These are phyloP conservation scores for Capillidium rhysosporum DNA, from an alignment of 371 early-diverging fungal genomes.

Conservation along the genomic window DNA sequence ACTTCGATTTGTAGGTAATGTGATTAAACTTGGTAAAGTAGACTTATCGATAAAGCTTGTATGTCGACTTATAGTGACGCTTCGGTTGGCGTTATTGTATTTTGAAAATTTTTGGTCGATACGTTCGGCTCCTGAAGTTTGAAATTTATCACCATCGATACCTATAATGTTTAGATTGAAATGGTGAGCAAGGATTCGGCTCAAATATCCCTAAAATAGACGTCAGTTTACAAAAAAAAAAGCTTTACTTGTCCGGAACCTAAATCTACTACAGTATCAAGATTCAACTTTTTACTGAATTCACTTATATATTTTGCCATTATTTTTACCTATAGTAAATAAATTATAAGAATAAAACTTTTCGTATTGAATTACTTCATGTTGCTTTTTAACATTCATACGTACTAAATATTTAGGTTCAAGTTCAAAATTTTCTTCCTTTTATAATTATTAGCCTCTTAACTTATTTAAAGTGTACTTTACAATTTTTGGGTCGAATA, in stretches of 20 bases:
- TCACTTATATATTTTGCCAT: constrained; percentile 21
- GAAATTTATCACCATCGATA: constrained; percentile 50
- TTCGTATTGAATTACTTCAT: constrained; percentile 22
- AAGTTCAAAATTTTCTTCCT: neutral
- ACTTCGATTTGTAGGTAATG: too few relatives aligned
- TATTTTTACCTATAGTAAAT: neutral
- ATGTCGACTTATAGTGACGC: constrained; percentile 8
- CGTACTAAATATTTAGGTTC: constrained; percentile 14
- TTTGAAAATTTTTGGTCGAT: neutral
- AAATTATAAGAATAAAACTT: neutral
- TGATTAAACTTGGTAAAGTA: neutral
- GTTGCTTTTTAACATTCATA: constrained; percentile 41
- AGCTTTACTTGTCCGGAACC: constrained; percentile 27
- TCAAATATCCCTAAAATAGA: constrained; percentile 44
- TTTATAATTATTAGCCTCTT: neutral
- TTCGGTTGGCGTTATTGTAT: neutral
- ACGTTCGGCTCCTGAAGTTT: constrained; percentile 57
- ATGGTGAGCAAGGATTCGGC: constrained; percentile 46
- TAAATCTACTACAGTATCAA: constrained; percentile 26
- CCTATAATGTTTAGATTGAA: constrained; percentile 51
- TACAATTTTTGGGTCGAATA: neutral
- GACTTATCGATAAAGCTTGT: constrained; percentile 21
- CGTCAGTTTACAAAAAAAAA: constrained; percentile 3
- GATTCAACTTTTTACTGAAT: constrained; percentile 13
- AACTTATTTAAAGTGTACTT: neutral